Percentiles rank a stretch among this genome's conserved stretches.
Evolutionary conservation across 139 green algal genomes (phyloP).

Genomic region (Chlorella sp.): DNA sequence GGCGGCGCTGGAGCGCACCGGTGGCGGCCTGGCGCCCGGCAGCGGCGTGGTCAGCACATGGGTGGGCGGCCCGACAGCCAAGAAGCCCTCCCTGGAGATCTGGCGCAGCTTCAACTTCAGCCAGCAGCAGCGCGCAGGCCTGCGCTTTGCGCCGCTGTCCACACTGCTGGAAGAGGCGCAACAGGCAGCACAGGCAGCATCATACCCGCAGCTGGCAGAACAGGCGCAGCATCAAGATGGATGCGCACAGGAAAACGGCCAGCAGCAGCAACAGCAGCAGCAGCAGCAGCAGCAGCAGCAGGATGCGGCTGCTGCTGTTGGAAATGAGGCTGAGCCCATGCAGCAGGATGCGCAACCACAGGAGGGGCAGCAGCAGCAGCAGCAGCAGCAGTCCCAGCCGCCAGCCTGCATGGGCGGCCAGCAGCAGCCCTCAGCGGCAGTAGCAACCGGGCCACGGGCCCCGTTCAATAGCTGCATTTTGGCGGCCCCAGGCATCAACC

Average conservation of each 20-base stretch:
- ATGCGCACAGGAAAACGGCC: neutral
- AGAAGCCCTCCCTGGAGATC: constrained; percentile 26
- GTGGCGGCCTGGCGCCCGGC: constrained; percentile 44
- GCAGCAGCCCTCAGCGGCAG: neutral
- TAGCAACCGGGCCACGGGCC: neutral
- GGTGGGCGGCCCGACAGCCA: constrained; percentile 35
- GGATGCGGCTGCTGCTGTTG: neutral
- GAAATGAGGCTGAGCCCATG: neutral
- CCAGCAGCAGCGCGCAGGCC: constrained; percentile 8
- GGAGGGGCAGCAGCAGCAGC: neutral
- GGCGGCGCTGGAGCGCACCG: constrained; percentile 80
- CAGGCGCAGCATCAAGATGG: constrained; percentile 12
- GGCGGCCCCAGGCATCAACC: constrained; percentile 57
- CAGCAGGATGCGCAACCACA: neutral
- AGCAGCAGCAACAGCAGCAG: neutral
- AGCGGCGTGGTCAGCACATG: constrained; percentile 63
- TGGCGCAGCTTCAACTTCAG: constrained; percentile 66
- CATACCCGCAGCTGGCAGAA: no score
- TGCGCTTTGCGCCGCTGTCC: constrained; percentile 52
- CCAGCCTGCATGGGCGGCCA: no score
- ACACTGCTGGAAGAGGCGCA: constrained; percentile 37
- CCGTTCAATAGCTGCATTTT: constrained; percentile 80
- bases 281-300: neutral
- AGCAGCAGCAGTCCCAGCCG: neutral
- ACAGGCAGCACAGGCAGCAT: neutral